Conservation (phyloP, 768 basidiomycete genomes). For the Termitomyces eurrhizus region DNA sequence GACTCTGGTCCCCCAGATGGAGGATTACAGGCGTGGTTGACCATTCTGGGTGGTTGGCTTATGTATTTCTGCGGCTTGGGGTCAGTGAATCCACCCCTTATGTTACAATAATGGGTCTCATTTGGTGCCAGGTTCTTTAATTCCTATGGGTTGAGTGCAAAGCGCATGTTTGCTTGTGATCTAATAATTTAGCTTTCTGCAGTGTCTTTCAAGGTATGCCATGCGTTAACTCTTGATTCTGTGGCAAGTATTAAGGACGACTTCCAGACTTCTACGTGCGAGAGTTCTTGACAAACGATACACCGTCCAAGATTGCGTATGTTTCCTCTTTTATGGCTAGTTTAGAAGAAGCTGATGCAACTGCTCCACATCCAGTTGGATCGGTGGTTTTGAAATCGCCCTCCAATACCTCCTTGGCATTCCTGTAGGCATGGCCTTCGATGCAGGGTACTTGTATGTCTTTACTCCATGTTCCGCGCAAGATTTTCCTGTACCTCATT, state of each 20-base stretch:
- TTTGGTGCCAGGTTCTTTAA: conserved; percentile 13
- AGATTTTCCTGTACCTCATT: background rate
- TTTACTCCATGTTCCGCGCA: background rate
- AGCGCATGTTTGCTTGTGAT: background rate
- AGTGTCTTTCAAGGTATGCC: conserved; percentile 16
- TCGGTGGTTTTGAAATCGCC: conserved; percentile 33
- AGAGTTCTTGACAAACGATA: conserved; percentile 14
- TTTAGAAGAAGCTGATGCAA: background rate
- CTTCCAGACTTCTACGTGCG: conserved; percentile 16
- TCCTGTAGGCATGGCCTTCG: conserved; percentile 25
- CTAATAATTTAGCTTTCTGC: background rate
- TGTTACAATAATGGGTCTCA: background rate
- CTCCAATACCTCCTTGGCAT: conserved; percentile 26
- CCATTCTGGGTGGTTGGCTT: conserved; percentile 15
- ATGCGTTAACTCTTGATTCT: background rate
- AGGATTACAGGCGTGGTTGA: conserved; percentile 14
- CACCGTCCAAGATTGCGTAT: conserved; percentile 17
- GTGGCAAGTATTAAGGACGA: background rate
- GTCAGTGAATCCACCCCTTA: background rate
- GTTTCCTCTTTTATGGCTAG: background rate
- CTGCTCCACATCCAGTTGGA: conserved; percentile 18
- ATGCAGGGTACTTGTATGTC: conserved; percentile 24
- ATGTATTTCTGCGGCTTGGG: conserved; percentile 17
- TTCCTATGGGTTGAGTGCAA: conserved; percentile 14
- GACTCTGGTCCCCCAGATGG: conserved; percentile 7